phyloP scores from a whole-genome alignment of 73 alveolate genomes.

The Paramecium caudatum region DNA sequence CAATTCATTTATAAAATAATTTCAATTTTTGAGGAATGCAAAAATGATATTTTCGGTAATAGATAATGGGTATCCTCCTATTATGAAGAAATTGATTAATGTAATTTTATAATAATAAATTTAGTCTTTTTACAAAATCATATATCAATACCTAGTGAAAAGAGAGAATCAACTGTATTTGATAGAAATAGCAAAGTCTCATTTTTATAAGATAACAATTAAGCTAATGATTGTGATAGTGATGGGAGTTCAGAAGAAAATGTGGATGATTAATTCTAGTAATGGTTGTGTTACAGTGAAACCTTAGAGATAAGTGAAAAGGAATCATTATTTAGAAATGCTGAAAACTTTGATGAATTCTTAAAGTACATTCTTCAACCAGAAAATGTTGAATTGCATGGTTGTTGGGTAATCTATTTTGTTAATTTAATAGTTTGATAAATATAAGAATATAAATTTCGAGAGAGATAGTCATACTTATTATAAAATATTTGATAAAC shows the following conservation, averaged over 20 bases:
- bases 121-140: background rate
- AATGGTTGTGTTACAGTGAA: conserved; percentile 7
- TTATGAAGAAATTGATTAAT: conserved; percentile 43
- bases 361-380: conserved; percentile 3
- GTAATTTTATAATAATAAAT: background rate
- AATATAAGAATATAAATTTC: background rate
- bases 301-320: background rate
- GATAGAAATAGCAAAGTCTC: too few relatives aligned
- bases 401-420: background rate
- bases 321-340: background rate
- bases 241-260: background rate
- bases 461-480: background rate
- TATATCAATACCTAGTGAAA: background rate
- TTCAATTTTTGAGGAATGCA: conserved; percentile 20
- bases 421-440: background rate
- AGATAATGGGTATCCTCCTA: conserved; percentile 29
- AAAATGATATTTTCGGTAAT: conserved; percentile 39
- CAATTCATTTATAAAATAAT: background rate
- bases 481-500: conserved; percentile 16
- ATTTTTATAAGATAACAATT: too few relatives aligned
- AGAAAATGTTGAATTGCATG: background rate
- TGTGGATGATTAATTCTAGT: background rate
- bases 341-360: conserved; percentile 32
- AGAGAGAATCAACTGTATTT: too few relatives aligned
- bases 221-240: conserved; percentile 17